These are phyloP conservation scores for Ophiostoma tasmaniense DNA, from an alignment of 2,329 filamentous ascomycete genomes.

Conservation along the genomic window DNA sequence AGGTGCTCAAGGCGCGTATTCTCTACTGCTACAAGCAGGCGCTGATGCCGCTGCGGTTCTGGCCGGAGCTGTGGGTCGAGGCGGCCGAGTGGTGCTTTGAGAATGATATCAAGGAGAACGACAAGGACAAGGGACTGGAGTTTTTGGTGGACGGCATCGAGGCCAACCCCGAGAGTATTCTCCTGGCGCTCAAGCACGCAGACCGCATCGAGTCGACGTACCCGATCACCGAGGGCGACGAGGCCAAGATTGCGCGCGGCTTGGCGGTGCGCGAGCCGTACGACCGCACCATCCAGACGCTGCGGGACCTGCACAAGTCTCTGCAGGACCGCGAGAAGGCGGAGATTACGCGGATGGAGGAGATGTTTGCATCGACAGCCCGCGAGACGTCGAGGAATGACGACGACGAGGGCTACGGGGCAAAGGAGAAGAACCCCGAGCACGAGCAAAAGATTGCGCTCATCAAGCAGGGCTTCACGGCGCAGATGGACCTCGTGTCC, in stretches of 20 bases:
- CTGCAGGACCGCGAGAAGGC: conserved; percentile 54
- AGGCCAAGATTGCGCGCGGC: conserved; percentile 65
- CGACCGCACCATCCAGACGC: conserved; percentile 69
- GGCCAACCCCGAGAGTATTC: conserved; percentile 87
- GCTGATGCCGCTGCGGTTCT: conserved; percentile 85
- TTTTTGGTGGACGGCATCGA: conserved; percentile 75
- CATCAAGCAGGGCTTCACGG: conserved; percentile 58
- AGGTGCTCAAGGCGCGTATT: conserved; percentile 67
- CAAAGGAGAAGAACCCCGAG: conserved; percentile 32
- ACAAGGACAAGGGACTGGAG: conserved; percentile 55
- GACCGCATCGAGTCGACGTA: conserved; percentile 78
- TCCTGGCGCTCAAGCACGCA: conserved; percentile 81
- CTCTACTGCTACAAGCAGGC: conserved; percentile 91
- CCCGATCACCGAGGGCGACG: conserved; percentile 67
- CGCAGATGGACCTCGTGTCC: conserved; percentile 67
- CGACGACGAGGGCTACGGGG: conserved; percentile 24
- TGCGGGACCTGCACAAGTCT: conserved; percentile 81
- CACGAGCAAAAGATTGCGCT: conserved; percentile 52
- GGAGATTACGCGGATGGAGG: conserved; percentile 49
- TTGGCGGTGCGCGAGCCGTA: conserved; percentile 74
- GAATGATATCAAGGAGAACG: conserved; percentile 58
- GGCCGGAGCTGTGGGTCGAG: conserved; percentile 93
- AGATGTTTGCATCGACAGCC: conserved; percentile 33
- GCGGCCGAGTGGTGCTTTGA: conserved; percentile 87
- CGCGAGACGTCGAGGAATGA: conserved; percentile 18